These are phyloP conservation scores for Ogataea philodendri DNA, from an alignment of 805 yeast species.

Conservation along the genomic window DNA sequence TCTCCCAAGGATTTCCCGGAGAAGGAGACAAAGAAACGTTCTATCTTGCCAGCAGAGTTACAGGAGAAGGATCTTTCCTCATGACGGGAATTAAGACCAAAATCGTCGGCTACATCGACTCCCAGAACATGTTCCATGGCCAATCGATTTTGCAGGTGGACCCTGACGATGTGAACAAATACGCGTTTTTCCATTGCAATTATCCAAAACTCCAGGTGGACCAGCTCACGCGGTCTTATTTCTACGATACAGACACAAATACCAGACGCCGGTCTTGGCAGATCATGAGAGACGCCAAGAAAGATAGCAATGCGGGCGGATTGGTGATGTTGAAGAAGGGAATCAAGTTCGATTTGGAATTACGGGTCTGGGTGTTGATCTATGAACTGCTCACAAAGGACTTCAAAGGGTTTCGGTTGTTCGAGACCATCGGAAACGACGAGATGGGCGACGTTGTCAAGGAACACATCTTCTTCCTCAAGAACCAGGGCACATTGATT, in stretches of 20 bases:
- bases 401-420: slow-evolving; percentile 29
- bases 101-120: slow-evolving; percentile 31
- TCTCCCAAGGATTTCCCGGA: slow-evolving; percentile 73
- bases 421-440: slow-evolving; percentile 26
- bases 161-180: slow-evolving; percentile 26
- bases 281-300: slow-evolving; percentile 31
- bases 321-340: slow-evolving; percentile 19
- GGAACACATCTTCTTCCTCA: slow-evolving; percentile 19
- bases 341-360: slow-evolving; percentile 27
- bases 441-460: slow-evolving; percentile 26
- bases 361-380: slow-evolving; percentile 28
- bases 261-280: slow-evolving; percentile 28
- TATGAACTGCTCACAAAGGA: slow-evolving; percentile 23
- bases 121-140: slow-evolving; percentile 26
- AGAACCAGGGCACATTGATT: slow-evolving; percentile 17
- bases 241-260: slow-evolving; percentile 19
- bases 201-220: slow-evolving; percentile 32
- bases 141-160: slow-evolving; percentile 33
- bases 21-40: slow-evolving; percentile 83
- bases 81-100: slow-evolving; percentile 32
- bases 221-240: slow-evolving; percentile 20
- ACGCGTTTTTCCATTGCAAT: slow-evolving; percentile 33
- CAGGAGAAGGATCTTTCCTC: slow-evolving; percentile 28
- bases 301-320: slow-evolving; percentile 27
- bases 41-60: slow-evolving; percentile 60